Conservation (phyloP, 148 eudicot species). For the Cornus suecica region DNA sequence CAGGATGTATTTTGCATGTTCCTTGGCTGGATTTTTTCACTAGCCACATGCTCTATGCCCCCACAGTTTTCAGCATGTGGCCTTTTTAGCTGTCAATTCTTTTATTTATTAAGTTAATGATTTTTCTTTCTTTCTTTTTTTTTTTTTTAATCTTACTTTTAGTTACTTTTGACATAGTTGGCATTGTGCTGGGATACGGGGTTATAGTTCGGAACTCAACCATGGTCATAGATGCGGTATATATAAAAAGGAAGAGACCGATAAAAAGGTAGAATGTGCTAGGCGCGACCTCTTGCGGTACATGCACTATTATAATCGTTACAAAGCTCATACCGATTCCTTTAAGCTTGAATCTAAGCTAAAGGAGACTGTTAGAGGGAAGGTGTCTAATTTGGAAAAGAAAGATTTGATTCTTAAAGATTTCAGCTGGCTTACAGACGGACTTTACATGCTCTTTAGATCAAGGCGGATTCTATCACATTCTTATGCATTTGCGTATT, state of each 20-base stretch:
- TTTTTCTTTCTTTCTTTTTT: too few relatives aligned
- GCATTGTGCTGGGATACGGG: constrained; percentile 59
- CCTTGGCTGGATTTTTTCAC: background rate
- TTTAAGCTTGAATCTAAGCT: constrained; percentile 56
- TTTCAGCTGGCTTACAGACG: constrained; percentile 68
- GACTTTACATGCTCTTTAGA: constrained; percentile 61
- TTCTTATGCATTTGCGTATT: constrained; percentile 79
- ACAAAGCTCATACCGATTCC: constrained; percentile 75
- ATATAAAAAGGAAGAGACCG: constrained; percentile 48
- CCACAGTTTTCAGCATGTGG: background rate
- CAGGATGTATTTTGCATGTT: background rate
- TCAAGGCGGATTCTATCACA: constrained; percentile 66
- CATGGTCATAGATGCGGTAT: constrained; percentile 61
- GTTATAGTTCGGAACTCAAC: constrained; percentile 47
- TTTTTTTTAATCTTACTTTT: too few relatives aligned
- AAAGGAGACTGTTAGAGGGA: constrained; percentile 40
- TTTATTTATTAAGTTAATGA: background rate
- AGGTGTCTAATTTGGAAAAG: constrained; percentile 37
- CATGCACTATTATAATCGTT: constrained; percentile 67
- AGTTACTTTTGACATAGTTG: constrained; percentile 34
- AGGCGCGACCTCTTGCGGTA: constrained; percentile 56
- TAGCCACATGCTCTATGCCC: constrained; percentile 7
- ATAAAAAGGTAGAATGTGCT: constrained; percentile 40
- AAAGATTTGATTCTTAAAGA: constrained; percentile 39
- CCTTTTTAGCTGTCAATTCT: background rate